phyloP scores from a whole-genome alignment of 2,329 filamentous ascomycete genomes.

The Colletotrichum caudatum region DNA sequence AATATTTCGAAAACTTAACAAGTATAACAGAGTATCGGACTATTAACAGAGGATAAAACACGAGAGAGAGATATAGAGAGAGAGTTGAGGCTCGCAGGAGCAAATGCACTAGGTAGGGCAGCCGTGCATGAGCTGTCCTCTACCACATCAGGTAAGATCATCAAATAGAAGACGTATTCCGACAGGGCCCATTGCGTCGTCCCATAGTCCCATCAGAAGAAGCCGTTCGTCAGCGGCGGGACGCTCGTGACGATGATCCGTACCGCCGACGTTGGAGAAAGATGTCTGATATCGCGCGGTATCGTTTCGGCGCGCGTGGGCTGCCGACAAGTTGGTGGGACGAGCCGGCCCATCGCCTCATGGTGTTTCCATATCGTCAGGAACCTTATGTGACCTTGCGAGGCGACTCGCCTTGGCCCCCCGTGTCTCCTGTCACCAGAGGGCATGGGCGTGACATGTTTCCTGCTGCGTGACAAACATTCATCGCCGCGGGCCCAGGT shows the following conservation, averaged over 20 bases:
- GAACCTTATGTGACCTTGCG: not conserved
- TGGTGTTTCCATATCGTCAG: not conserved
- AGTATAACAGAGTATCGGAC: not conserved
- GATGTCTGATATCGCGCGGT: no score
- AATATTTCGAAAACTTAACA: not conserved
- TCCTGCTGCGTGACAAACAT: slow-evolving; percentile 27
- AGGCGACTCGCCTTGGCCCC: not conserved
- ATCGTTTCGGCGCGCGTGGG: not conserved
- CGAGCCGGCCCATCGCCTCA: not conserved
- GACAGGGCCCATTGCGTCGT: not conserved
- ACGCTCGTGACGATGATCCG: not conserved
- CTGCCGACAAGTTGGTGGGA: not conserved
- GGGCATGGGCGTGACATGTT: slow-evolving; percentile 30
- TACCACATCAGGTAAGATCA: not conserved
- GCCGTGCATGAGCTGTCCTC: not conserved
- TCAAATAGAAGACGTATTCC: slow-evolving; percentile 21
- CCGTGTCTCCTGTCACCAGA: not conserved
- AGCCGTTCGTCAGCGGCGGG: slow-evolving; percentile 1
- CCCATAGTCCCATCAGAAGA: slow-evolving; percentile 19
- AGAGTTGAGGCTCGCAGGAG: not conserved
- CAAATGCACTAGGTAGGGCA: not conserved
- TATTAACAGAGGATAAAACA: not conserved
- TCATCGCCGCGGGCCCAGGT: slow-evolving; percentile 26
- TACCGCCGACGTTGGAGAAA: not conserved
- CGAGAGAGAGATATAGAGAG: no score